phyloP scores from a whole-genome alignment of 2,329 filamentous ascomycete genomes.

The Sclerotinia sclerotiorum region DNA sequence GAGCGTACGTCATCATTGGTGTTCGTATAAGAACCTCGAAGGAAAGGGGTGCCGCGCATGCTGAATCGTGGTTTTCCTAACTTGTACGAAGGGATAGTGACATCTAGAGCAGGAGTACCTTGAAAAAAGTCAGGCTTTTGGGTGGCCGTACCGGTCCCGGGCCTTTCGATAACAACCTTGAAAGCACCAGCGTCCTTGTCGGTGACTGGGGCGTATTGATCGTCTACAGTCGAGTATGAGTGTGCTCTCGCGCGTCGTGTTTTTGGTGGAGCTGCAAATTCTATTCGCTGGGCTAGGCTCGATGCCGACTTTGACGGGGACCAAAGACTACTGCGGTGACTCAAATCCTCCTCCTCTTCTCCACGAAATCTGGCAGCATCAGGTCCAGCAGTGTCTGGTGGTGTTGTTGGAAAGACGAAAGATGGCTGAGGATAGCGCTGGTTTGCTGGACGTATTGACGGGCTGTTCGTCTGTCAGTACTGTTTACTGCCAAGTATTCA shows the following conservation, averaged over 20 bases:
- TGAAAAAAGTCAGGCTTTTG: slow-evolving; percentile 53
- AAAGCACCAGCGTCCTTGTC: slow-evolving; percentile 64
- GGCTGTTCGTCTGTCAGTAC: slow-evolving; percentile 46
- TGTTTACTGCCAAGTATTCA: slow-evolving; percentile 21
- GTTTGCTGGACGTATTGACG: slow-evolving; percentile 60
- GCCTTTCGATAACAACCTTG: slow-evolving; percentile 77
- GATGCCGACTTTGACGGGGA: slow-evolving; percentile 37
- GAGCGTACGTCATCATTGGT: slow-evolving; percentile 66
- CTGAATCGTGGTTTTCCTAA: slow-evolving; percentile 82
- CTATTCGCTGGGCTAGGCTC: slow-evolving; percentile 44
- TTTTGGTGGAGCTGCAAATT: slow-evolving; percentile 24
- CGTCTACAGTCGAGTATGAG: slow-evolving; percentile 76
- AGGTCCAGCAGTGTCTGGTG: slow-evolving; percentile 58
- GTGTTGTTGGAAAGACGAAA: slow-evolving; percentile 60
- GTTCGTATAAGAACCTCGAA: slow-evolving; percentile 77
- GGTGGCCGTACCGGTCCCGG: slow-evolving; percentile 54
- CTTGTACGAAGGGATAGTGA: slow-evolving; percentile 80
- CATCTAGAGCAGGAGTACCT: slow-evolving; percentile 61
- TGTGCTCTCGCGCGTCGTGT: slow-evolving; percentile 59
- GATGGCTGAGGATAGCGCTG: slow-evolving; percentile 61
- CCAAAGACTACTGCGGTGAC: slow-evolving; percentile 37
- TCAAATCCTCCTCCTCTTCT: slow-evolving; percentile 33
- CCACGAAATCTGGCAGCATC: slow-evolving; percentile 46
- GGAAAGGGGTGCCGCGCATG: slow-evolving; percentile 68
- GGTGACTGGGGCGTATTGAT: slow-evolving; percentile 54